These are phyloP conservation scores for Lactarius psammicola DNA, from an alignment of 768 basidiomycete genomes.

Conservation along the genomic window DNA sequence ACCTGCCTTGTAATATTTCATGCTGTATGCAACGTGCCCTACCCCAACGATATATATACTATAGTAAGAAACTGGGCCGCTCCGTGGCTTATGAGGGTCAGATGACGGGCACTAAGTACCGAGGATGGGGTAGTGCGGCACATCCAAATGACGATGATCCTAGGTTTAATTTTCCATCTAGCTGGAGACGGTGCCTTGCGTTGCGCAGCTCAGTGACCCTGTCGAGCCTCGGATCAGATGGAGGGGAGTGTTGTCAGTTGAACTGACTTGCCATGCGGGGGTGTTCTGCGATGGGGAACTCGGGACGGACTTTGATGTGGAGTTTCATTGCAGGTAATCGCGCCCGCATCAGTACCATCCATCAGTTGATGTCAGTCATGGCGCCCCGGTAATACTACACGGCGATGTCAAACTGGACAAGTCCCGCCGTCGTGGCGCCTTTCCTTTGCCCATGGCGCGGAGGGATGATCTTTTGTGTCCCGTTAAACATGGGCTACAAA, in stretches of 20 bases:
- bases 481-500: not conserved
- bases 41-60: too few relatives aligned
- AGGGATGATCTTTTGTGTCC: not conserved
- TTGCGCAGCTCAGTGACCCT: not conserved
- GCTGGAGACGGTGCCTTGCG: not conserved
- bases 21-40: too few relatives aligned
- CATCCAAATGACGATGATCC: too few relatives aligned
- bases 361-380: not conserved
- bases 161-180: not conserved
- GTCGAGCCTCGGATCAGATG: conserved; percentile 3
- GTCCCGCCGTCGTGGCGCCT: not conserved
- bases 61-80: too few relatives aligned
- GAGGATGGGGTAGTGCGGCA: too few relatives aligned
- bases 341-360: not conserved
- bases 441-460: not conserved
- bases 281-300: not conserved
- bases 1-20: not conserved
- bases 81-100: too few relatives aligned
- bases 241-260: not conserved
- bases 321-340: too few relatives aligned
- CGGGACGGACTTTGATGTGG: conserved; percentile 19
- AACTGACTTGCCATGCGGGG: not conserved
- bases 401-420: not conserved
- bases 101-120: too few relatives aligned
- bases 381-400: not conserved